Evolutionary conservation across 495 filamentous ascomycete species (phyloP).

Genomic region (Trichoderma parareesei): DNA sequence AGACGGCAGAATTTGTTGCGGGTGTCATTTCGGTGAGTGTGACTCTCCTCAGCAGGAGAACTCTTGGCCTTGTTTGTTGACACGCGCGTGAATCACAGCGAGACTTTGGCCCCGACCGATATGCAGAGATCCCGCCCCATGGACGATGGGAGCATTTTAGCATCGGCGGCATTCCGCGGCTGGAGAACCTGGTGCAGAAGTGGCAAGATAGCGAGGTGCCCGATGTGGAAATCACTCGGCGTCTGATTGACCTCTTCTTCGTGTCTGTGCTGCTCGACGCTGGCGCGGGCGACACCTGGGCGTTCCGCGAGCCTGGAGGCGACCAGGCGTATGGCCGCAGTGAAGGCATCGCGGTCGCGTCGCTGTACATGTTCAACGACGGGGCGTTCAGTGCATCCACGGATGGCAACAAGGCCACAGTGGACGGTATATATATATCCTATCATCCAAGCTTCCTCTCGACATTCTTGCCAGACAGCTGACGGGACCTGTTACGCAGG

Average conservation of each 20-base stretch:
- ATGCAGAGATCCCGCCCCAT: slow-evolving; percentile 48
- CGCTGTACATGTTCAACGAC: slow-evolving; percentile 49
- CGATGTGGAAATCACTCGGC: slow-evolving; percentile 52
- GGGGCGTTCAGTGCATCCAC: slow-evolving; percentile 34
- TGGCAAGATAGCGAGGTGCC: slow-evolving; percentile 25
- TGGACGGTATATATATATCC: slow-evolving; percentile 9
- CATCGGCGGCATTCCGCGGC: slow-evolving; percentile 56
- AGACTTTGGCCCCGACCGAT: slow-evolving; percentile 46
- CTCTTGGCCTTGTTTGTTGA: not conserved
- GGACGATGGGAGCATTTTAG: slow-evolving; percentile 69
- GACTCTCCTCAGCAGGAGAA: too few relatives aligned
- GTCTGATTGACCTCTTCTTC: slow-evolving; percentile 59
- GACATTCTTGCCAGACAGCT: not conserved
- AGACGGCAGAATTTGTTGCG: slow-evolving; percentile 14
- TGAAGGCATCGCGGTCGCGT: slow-evolving; percentile 52
- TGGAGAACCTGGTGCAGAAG: slow-evolving; percentile 54
- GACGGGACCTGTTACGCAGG: slow-evolving; percentile 11
- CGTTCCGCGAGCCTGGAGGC: slow-evolving; percentile 42
- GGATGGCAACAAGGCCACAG: slow-evolving; percentile 13
- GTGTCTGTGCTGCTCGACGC: slow-evolving; percentile 64
- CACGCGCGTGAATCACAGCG: slow-evolving; percentile 24
- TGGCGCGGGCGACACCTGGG: slow-evolving; percentile 57
- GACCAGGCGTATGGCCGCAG: slow-evolving; percentile 42
- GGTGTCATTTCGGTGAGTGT: slow-evolving; percentile 7
- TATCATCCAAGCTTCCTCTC: not conserved